Percentiles rank a stretch among this genome's conserved stretches.
Evolutionary conservation across 768 basidiomycete genomes (phyloP).

Genomic region (Rhizopogon vinicolor): DNA sequence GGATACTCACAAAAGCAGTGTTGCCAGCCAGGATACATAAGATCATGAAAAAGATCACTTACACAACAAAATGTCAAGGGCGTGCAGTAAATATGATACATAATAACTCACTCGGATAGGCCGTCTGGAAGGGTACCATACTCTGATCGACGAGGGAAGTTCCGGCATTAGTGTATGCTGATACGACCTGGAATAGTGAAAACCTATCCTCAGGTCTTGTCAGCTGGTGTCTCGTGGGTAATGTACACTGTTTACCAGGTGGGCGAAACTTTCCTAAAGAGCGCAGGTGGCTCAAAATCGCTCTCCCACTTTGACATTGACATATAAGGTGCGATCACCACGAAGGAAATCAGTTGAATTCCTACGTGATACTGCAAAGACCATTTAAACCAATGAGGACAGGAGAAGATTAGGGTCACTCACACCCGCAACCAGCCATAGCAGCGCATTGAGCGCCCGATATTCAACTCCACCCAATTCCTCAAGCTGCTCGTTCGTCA

Average conservation of each 20-base stretch:
- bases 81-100: background rate
- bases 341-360: conserved; percentile 62
- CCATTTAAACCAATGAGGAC: background rate
- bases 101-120: conserved; percentile 47
- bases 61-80: background rate
- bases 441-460: conserved; percentile 70
- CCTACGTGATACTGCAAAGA: conserved; percentile 71
- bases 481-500: conserved; percentile 81
- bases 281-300: conserved; percentile 56
- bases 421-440: conserved; percentile 78
- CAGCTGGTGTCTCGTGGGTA: background rate
- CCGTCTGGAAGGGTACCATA: conserved; percentile 87
- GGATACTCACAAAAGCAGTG: conserved; percentile 80
- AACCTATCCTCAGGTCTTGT: conserved; percentile 48
- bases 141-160: conserved; percentile 84
- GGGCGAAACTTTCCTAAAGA: conserved; percentile 50
- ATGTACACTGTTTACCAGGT: conserved; percentile 50
- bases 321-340: conserved; percentile 81
- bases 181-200: conserved; percentile 78
- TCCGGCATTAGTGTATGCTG: conserved; percentile 87
- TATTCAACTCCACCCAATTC: conserved; percentile 95
- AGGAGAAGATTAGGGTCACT: conserved; percentile 23
- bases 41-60: conserved; percentile 62
- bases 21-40: conserved; percentile 88
- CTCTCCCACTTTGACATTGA: conserved; percentile 51